Base-by-base conservation (phyloP, 2,329 filamentous ascomycete species). In the Pseudogymnoascus sp. region DNA sequence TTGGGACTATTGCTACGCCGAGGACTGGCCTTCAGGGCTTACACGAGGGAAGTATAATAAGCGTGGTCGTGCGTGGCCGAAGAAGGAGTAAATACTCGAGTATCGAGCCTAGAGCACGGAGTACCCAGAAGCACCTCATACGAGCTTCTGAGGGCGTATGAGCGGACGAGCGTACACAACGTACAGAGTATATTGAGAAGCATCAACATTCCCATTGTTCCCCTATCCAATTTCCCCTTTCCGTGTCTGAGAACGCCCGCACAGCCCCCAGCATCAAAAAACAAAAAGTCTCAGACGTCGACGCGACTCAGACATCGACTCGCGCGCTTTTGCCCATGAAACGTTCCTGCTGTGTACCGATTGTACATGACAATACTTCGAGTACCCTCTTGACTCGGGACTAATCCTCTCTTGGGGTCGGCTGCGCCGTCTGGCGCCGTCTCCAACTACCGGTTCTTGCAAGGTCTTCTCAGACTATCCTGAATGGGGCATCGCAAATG, bases 141-240 rank as follows among this genome's bases (percentile, higher is more conserved):
- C 47, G 47, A 57, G 47, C 26, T 57, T 57, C 19, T 57, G 26
- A 33, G 13, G 13, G 28, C 26, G 26, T 57, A 57, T 19, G 17
- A 57, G 17, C 50, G 10, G 19, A 17, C 26, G 50, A 57, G 28
- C 28, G 9, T 57, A 57, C 50, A 28, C 6, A 23, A 11, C 6
- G 19, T 47, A 19, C 21, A 17, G 50, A 11, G n/a, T 33, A 57
- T 33, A 15, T 33, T 33, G 9, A 53, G 26, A 17, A 33, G 9
- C 47, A 57, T 57, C 26, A 57, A 57, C 50, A 57, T 33, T 57
- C 50, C 50, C 50, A 57, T 57, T 57, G 50, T 57, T 21, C 28
- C 50, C 50, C 47, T 57, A 57, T 57, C 47, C 47, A 57, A 57
- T 57, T 57, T 57, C 47, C 47, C 47, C 47, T 57, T 57, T 57